Evolutionary conservation across 1,139 yeast genomes (phyloP).

Genomic region (Candida freyschussii): DNA sequence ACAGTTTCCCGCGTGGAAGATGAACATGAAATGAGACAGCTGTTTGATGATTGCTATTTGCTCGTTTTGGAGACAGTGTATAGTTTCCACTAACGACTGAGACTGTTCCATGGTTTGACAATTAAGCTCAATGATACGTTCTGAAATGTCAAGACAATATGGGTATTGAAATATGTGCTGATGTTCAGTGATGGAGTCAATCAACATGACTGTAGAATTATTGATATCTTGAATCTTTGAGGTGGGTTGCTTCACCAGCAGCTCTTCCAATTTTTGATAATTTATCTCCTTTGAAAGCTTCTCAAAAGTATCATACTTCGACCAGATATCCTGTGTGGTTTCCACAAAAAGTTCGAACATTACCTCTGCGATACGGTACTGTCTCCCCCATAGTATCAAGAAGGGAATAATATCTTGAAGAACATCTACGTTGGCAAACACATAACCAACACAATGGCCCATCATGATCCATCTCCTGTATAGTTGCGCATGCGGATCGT

Average conservation of each 20-base stretch:
- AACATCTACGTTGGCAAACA: constrained; percentile 5
- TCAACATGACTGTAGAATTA: not conserved
- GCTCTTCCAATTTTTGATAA: not conserved
- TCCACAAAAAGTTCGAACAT: not conserved
- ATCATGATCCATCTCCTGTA: constrained; percentile 12
- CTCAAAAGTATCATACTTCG: not conserved
- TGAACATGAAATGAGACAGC: constrained; percentile 6
- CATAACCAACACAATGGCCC: constrained; percentile 16
- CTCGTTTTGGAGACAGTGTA: constrained; percentile 6
- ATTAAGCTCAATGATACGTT: constrained; percentile 3
- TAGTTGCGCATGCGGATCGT: not conserved
- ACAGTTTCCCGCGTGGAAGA: constrained; percentile 1
- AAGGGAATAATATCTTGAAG: constrained; percentile 1
- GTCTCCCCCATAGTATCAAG: constrained; percentile 5
- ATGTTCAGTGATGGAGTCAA: no score
- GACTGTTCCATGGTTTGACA: constrained; percentile 5
- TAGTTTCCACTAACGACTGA: constrained; percentile 12
- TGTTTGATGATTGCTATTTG: constrained; percentile 8
- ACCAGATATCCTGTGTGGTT: not conserved
- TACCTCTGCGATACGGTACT: not conserved
- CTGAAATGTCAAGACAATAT: constrained; percentile 4
- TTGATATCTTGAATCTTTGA: not conserved
- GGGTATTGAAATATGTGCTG: constrained; percentile 2
- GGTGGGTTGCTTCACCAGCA: not conserved
- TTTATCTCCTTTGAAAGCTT: no score